Evolutionary conservation across 768 basidiomycete species (phyloP).

Genomic region (Pisolithus albus): DNA sequence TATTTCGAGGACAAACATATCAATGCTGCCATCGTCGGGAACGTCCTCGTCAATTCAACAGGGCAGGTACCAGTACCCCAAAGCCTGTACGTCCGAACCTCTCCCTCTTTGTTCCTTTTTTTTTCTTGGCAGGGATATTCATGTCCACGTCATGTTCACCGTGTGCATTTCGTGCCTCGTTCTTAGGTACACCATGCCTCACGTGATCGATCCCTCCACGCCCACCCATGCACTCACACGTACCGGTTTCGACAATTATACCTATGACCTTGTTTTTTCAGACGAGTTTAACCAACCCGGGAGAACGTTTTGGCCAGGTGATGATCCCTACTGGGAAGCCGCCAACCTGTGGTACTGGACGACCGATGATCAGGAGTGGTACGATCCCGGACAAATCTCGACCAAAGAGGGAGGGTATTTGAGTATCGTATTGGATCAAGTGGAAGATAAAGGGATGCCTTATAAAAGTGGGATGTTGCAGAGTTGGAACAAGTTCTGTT

Average conservation of each 20-base stretch:
- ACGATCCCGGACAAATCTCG: conserved; percentile 58
- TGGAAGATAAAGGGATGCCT: conserved; percentile 45
- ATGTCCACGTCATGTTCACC: background rate
- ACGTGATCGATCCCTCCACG: conserved; percentile 66
- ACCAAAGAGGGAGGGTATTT: conserved; percentile 56
- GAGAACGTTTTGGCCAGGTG: conserved; percentile 48
- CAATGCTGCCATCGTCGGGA: conserved; percentile 49
- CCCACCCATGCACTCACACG: conserved; percentile 51
- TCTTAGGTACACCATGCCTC: conserved; percentile 35
- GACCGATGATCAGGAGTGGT: conserved; percentile 71
- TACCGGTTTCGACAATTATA: conserved; percentile 64
- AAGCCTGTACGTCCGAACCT: background rate
- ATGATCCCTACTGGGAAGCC: conserved; percentile 69
- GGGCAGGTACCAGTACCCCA: conserved; percentile 51
- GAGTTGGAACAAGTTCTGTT: conserved; percentile 89
- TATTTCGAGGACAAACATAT: conserved; percentile 21
- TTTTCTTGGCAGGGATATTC: too few species aligned
- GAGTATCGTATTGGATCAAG: conserved; percentile 60
- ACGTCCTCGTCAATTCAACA: conserved; percentile 58
- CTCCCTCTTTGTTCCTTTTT: background rate
- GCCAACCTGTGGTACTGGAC: conserved; percentile 67
- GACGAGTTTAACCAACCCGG: conserved; percentile 58
- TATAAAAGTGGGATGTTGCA: conserved; percentile 79
- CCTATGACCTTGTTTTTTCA: conserved; percentile 61
- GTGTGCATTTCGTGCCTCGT: background rate